Evolutionary conservation across 2,329 filamentous ascomycete species (phyloP).

Genomic region (Sporothrix globosa): DNA sequence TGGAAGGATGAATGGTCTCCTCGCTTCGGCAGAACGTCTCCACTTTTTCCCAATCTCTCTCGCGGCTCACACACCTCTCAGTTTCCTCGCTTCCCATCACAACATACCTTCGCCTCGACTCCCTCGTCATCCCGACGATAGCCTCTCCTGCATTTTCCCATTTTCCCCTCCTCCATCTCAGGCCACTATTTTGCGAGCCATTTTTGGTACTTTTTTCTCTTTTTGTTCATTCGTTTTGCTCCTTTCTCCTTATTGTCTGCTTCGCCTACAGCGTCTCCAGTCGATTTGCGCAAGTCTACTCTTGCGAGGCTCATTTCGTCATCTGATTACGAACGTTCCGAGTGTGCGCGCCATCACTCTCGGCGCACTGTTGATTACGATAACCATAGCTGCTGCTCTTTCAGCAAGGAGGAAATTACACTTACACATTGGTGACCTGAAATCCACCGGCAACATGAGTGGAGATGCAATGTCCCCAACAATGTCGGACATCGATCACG

Average conservation of each 20-base stretch:
- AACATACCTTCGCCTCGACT: conserved; percentile 16
- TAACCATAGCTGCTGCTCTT: not conserved
- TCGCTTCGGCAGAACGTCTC: not conserved
- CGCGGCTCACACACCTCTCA: conserved; percentile 33
- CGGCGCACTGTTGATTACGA: not conserved
- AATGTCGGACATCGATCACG: conserved; percentile 43
- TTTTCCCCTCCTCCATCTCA: not conserved
- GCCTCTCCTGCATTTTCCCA: not conserved
- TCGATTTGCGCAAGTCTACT: not conserved
- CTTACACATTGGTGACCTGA: not conserved
- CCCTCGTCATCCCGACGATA: conserved; percentile 22
- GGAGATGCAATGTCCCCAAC: not conserved
- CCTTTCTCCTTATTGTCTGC: not conserved
- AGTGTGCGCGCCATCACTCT: not conserved
- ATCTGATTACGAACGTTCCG: conserved; percentile 2
- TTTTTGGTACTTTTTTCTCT: not conserved
- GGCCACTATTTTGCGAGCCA: not conserved
- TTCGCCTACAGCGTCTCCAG: not conserved
- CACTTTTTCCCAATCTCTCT: conserved; percentile 3
- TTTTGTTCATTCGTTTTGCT: not conserved
- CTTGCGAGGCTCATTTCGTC: not conserved
- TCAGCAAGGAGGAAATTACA: not conserved
- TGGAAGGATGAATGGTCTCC: conserved; percentile 5
- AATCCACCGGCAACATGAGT: conserved; percentile 20
- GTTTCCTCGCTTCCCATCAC: conserved; percentile 3